Evolutionary conservation across 495 filamentous ascomycete species (phyloP).

Genomic region (Staphylotrichum tortipilum): DNA sequence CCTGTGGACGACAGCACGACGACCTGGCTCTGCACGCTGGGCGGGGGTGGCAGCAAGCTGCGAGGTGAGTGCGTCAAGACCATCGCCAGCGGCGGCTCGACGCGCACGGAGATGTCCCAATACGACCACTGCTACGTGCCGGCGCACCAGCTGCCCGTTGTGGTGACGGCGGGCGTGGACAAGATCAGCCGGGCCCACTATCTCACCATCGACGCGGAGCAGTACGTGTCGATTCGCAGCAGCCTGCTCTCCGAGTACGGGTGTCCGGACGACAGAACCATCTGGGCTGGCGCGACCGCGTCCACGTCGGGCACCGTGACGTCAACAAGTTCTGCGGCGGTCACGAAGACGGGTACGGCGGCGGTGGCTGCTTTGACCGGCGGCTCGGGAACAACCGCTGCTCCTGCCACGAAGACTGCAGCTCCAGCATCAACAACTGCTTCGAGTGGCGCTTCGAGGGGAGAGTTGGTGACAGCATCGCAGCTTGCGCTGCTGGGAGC

Average conservation of each 20-base stretch:
- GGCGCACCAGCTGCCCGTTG: background rate
- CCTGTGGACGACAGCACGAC: slow-evolving; percentile 5
- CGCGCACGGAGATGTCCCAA: background rate
- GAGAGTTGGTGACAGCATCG: too few relatives aligned
- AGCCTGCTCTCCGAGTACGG: background rate
- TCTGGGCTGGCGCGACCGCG: background rate
- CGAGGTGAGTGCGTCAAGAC: background rate
- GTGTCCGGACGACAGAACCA: background rate
- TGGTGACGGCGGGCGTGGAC: background rate
- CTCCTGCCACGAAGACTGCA: background rate
- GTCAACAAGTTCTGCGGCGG: background rate
- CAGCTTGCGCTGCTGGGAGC: background rate
- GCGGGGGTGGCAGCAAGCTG: background rate
- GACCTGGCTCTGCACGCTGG: slow-evolving; percentile 2
- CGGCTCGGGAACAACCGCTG: background rate
- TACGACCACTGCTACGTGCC: background rate
- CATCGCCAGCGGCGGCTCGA: background rate
- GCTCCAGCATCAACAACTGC: background rate
- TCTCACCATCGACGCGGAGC: background rate
- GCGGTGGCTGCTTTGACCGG: background rate
- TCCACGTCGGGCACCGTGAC: background rate
- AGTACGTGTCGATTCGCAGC: background rate
- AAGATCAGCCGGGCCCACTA: background rate
- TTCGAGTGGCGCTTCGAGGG: background rate
- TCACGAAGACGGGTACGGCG: background rate